Evolutionary conservation across 1,139 yeast genomes (phyloP).

Genomic region (Kluyveromyces sp.): DNA sequence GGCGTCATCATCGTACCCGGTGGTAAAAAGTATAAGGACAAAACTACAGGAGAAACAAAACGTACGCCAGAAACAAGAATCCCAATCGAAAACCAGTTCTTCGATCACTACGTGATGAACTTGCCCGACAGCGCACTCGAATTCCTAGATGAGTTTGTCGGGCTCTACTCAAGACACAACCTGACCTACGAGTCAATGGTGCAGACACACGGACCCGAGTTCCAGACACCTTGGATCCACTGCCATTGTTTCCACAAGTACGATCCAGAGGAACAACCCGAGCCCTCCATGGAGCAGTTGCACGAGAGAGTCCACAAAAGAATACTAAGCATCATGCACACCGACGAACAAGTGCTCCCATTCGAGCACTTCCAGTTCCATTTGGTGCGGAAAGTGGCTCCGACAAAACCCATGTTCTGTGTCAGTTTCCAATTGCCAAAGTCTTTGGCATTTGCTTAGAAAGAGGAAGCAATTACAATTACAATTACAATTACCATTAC

Average conservation of each 20-base stretch:
- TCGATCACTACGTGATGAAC: constrained; percentile 85
- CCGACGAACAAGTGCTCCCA: constrained; percentile 35
- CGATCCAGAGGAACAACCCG: constrained; percentile 55
- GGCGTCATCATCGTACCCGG: constrained; percentile 26
- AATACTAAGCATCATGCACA: constrained; percentile 46
- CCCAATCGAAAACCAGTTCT: constrained; percentile 41
- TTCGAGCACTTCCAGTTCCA: constrained; percentile 53
- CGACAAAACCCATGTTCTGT: constrained; percentile 94
- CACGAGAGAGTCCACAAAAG: constrained; percentile 54
- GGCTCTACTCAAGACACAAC: constrained; percentile 42
- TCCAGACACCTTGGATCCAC: constrained; percentile 65
- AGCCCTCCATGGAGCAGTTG: constrained; percentile 58
- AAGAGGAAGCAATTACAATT: background rate
- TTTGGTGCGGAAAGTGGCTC: constrained; percentile 87
- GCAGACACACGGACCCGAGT: constrained; percentile 33
- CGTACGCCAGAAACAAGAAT: constrained; percentile 33
- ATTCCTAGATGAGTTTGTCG: constrained; percentile 71
- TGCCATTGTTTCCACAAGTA: constrained; percentile 92
- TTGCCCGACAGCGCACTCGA: constrained; percentile 88
- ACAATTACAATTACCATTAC: too few relatives aligned
- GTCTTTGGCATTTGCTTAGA: constrained; percentile 53
- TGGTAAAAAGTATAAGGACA: constrained; percentile 22
- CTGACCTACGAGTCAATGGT: background rate
- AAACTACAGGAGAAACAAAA: constrained; percentile 15
- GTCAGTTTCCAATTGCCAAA: constrained; percentile 71